Percentiles rank a stretch among this genome's conserved stretches.
These are phyloP conservation scores for Artemisia tridentata DNA, from an alignment of 129 eudicot species.

Conservation along the genomic window DNA sequence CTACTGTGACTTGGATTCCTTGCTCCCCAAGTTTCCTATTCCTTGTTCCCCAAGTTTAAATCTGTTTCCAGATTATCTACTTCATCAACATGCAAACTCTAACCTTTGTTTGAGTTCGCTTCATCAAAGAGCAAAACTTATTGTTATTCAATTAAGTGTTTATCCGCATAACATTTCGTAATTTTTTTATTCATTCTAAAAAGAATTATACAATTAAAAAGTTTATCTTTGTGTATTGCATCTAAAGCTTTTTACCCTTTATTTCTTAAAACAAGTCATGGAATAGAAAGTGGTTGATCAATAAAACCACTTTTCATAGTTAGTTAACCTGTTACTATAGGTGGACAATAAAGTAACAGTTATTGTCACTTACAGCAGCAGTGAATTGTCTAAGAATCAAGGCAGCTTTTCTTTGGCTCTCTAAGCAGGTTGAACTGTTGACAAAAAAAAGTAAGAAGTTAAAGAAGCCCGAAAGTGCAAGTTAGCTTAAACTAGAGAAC, in stretches of 20 bases:
- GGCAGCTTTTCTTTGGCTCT: slow-evolving; percentile 97
- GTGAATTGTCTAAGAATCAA: slow-evolving; percentile 96
- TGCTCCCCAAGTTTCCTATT: too few species aligned
- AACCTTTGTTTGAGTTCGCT: too few species aligned
- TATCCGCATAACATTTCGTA: too few species aligned
- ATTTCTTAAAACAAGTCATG: slow-evolving; percentile 29
- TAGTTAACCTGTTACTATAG: neutral
- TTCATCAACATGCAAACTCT: too few species aligned
- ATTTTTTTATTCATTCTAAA: too few species aligned
- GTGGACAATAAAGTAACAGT: slow-evolving; percentile 1
- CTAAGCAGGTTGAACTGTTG: slow-evolving; percentile 77
- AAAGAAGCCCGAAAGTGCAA: neutral
- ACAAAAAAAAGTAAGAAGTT: slow-evolving; percentile 7
- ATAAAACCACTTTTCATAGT: neutral
- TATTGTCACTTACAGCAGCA: neutral
- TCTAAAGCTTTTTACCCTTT: slow-evolving; percentile 41
- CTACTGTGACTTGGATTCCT: too few species aligned
- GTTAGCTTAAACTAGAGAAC: neutral
- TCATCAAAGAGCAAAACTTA: too few species aligned
- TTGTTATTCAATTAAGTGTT: too few species aligned
- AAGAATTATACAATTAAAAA: too few species aligned
- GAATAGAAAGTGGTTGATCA: slow-evolving; percentile 27
- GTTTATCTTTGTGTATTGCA: too few species aligned
- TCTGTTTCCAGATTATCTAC: too few species aligned
- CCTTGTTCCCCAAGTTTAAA: too few species aligned